A percentile compares a stretch with the other conserved stretches of the same genome.
Evolutionary conservation across 2,329 filamentous ascomycete genomes (phyloP).

Genomic region (Fusarium piperis): DNA sequence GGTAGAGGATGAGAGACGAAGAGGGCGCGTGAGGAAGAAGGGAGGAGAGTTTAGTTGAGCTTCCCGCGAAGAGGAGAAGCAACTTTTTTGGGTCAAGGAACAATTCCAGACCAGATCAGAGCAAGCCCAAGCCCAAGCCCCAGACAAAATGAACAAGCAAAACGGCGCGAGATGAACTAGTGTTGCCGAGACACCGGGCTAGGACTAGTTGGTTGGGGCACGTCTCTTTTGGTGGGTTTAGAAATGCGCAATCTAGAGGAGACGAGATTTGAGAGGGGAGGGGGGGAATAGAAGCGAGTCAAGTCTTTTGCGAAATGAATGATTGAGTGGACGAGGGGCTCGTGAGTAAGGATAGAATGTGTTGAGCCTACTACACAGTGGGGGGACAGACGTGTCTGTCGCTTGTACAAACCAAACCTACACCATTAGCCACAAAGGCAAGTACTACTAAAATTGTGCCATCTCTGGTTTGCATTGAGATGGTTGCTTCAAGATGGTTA

Average conservation of each 20-base stretch:
- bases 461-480: not conserved
- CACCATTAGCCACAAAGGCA: not conserved
- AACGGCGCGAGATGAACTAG: slow-evolving; percentile 32
- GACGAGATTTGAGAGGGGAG: slow-evolving; percentile 4
- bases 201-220: slow-evolving; percentile 22
- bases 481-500: not conserved
- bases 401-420: not conserved
- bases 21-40: slow-evolving; percentile 1
- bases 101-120: slow-evolving; percentile 12
- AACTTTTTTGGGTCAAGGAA: slow-evolving; percentile 24
- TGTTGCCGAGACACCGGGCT: slow-evolving; percentile 35
- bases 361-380: not conserved
- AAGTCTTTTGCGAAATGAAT: not conserved
- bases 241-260: slow-evolving; percentile 6
- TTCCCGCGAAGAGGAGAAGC: slow-evolving; percentile 16
- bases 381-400: not conserved
- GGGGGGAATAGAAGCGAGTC: not conserved
- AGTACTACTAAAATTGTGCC: not conserved
- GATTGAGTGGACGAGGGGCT: not conserved
- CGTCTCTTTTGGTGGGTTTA: not conserved
- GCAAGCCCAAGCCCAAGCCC: slow-evolving; percentile 14
- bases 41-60: not conserved
- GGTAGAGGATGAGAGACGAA: not conserved
- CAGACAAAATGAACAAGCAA: slow-evolving; percentile 28
- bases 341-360: not conserved